Conservation (phyloP, 495 filamentous ascomycete species). For the Bacidia gigantensis region DNA sequence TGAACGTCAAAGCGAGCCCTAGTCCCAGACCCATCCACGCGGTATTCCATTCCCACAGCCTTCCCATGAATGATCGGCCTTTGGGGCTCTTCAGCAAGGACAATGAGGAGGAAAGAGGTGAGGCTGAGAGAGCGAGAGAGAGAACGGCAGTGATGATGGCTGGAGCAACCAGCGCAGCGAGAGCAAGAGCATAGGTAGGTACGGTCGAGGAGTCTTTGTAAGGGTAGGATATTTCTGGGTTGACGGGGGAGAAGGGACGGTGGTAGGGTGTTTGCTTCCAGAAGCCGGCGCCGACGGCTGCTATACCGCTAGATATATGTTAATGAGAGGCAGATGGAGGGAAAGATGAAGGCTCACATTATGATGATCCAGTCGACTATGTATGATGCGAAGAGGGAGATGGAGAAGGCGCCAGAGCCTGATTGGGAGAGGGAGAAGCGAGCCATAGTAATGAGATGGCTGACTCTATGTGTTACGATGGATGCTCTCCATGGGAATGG, state of each 20-base stretch:
- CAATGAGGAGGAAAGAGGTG: neutral
- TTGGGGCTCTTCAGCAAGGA: conserved; percentile 18
- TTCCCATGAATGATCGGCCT: conserved; percentile 15
- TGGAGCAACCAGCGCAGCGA: conserved; percentile 39
- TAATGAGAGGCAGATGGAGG: neutral
- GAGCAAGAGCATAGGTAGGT: conserved; percentile 32
- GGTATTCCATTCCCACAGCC: conserved; percentile 51
- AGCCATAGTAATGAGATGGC: no score
- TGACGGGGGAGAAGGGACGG: conserved; percentile 35
- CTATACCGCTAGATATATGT: conserved; percentile 14
- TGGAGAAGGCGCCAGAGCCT: conserved; percentile 28
- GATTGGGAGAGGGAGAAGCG: neutral
- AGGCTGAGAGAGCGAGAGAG: conserved; percentile 23
- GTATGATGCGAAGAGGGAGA: conserved; percentile 26
- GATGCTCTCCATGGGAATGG: no score
- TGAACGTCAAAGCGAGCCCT: conserved; percentile 38
- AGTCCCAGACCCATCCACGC: conserved; percentile 51
- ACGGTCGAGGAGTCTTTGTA: conserved; percentile 38
- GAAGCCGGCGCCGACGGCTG: conserved; percentile 32
- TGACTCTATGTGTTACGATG: no score
- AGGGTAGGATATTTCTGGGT: conserved; percentile 45
- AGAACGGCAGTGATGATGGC: conserved; percentile 36
- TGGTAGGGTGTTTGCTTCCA: conserved; percentile 27
- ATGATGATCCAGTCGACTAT: conserved; percentile 43
- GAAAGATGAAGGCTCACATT: conserved; percentile 23